These are phyloP conservation scores for Sophora flavescens DNA, from an alignment of 306 rosid genomes.

Conservation along the genomic window DNA sequence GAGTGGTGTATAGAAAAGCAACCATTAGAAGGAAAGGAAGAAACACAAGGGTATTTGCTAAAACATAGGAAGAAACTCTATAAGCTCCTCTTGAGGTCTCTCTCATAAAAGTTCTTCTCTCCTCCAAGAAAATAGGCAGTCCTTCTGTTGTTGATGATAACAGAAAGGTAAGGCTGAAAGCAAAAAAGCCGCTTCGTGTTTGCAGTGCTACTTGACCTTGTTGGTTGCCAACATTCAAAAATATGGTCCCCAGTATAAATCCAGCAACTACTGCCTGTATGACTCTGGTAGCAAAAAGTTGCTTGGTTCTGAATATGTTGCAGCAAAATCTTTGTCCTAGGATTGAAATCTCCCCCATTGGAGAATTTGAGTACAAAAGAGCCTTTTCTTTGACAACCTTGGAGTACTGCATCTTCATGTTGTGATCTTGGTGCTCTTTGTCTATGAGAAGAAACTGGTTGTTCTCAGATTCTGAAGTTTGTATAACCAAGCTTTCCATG, in stretches of 20 bases:
- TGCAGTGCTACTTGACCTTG: slow-evolving; percentile 55
- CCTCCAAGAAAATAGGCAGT: slow-evolving; percentile 76
- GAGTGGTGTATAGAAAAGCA: slow-evolving; percentile 67
- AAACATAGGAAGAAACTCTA: slow-evolving; percentile 74
- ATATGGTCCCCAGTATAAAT: slow-evolving; percentile 70
- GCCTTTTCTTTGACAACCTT: slow-evolving; percentile 52
- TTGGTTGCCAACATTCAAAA: slow-evolving; percentile 61
- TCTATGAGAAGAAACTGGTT: slow-evolving; percentile 50
- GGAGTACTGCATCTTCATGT: slow-evolving; percentile 42
- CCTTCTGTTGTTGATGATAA: slow-evolving; percentile 83
- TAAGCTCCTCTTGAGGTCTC: slow-evolving; percentile 88
- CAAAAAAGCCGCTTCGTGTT: slow-evolving; percentile 72
- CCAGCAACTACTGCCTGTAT: slow-evolving; percentile 77
- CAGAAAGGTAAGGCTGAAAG: slow-evolving; percentile 77
- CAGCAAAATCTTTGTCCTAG: slow-evolving; percentile 86
- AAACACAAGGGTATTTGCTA: slow-evolving; percentile 71
- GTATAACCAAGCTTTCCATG: slow-evolving; percentile 67
- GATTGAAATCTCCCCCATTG: slow-evolving; percentile 64
- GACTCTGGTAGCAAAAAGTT: slow-evolving; percentile 68
- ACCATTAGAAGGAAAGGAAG: slow-evolving; percentile 68
- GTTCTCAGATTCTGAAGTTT: slow-evolving; percentile 60
- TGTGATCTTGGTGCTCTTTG: slow-evolving; percentile 47
- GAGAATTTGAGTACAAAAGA: slow-evolving; percentile 59
- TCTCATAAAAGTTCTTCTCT: slow-evolving; percentile 73
- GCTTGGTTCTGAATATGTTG: slow-evolving; percentile 90